Evolutionary conservation across 495 filamentous ascomycete genomes (phyloP), one percentile per base, ranked within the genome.

Genomic region (Cairneyella variabilis): DNA sequence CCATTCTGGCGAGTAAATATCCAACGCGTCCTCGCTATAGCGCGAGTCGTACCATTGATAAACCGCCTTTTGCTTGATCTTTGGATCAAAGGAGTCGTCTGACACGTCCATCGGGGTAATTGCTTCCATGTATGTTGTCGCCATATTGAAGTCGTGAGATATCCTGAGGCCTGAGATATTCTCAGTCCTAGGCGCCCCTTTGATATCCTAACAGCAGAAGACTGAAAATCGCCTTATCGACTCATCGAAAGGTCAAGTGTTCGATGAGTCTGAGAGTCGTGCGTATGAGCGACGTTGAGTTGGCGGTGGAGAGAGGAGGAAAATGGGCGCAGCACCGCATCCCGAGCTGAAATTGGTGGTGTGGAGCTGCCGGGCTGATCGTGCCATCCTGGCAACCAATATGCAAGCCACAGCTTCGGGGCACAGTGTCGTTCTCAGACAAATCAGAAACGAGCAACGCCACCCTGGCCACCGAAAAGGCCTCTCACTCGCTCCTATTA

Each of bases 1-100:
- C 48, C 48, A 51, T 42, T 51, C 34, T 14, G 40, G 36, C 11
- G 48, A 51, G 28, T 51, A 51, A 23, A 51, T 51, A 23, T 41
- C 48, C 48, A 41, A 18, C 3, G 48, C 48, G 6, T 51, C 48
- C n/a, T 51, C 48, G 37, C 48, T 51, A 26, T 51, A 51, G 12
- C 22, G 34, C 12, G 48, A 51, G n/a, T 51, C 48, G 22, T 51
- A 51, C 16, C 22, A 51, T 11, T 23, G 23, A 17, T 51, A 51
- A 6, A 51, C 25, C 11, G 48, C 48, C 37, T 41, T 51, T 32
- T 51, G 48, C 48, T 40, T 17, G 9, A 41, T 25, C 23, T 51
- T 51, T 9, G 48, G 48, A 40, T 51, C 48, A 37, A 51, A 51
- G 22, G 12, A 18, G 20, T 17, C 36, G 0, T 34, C 1, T 9